Conservation (phyloP, 306 rosid species). For the Astragalus glycyphyllos region DNA sequence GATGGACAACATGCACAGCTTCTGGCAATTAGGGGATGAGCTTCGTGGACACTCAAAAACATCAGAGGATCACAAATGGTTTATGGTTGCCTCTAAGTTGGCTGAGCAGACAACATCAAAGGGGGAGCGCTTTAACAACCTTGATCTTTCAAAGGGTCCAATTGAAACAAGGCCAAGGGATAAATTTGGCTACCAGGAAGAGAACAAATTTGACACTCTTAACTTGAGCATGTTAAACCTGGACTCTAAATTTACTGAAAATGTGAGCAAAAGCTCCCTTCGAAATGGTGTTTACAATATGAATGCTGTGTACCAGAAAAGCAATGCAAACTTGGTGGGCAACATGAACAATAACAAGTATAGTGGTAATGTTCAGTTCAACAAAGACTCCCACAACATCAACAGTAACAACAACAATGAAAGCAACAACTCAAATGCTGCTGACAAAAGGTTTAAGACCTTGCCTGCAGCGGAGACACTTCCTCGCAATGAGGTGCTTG, state of each 20-base stretch:
- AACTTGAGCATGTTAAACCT: conserved; percentile 80
- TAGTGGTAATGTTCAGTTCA: conserved; percentile 59
- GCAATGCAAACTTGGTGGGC: conserved; percentile 59
- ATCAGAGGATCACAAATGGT: conserved; percentile 96
- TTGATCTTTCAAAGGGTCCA: conserved; percentile 82
- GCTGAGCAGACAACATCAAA: conserved; percentile 93
- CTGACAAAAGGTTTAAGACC: conserved; percentile 96
- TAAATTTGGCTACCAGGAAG: conserved; percentile 88
- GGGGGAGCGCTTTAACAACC: conserved; percentile 91
- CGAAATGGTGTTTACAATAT: conserved; percentile 70
- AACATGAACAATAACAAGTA: conserved; percentile 72
- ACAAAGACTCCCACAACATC: conserved; percentile 65
- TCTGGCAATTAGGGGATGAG: conserved; percentile 96
- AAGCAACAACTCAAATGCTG: conserved; percentile 51
- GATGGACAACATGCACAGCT: conserved; percentile 84
- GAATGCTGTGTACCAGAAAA: conserved; percentile 79
- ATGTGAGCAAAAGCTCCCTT: conserved; percentile 63
- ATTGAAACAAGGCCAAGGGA: conserved; percentile 77
- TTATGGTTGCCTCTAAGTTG: conserved; percentile 87
- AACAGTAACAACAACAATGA: conserved; percentile 55
- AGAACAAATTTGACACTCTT: conserved; percentile 82
- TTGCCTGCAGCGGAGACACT: conserved; percentile 97
- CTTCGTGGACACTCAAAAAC: conserved; percentile 94
- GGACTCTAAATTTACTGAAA: conserved; percentile 73
- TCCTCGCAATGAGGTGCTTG: conserved; percentile 97